phyloP scores from a whole-genome alignment of 2,329 filamentous ascomycete species.

The Pseudocercospora pini-densiflorae region DNA sequence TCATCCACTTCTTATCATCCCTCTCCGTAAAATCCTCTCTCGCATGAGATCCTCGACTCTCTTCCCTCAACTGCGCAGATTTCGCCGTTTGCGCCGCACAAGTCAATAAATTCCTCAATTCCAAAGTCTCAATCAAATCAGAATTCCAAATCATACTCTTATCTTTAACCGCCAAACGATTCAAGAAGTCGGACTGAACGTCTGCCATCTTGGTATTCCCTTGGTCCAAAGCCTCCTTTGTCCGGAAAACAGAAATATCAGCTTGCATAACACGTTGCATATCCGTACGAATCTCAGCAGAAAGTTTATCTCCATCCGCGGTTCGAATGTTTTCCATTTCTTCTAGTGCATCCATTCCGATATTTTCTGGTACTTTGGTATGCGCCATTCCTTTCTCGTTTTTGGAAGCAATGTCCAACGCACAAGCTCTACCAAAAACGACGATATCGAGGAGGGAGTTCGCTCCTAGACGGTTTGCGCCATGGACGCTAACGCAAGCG shows the following conservation, averaged over 20 bases:
- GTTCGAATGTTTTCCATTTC: constrained; percentile 45
- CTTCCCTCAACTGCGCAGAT: constrained; percentile 48
- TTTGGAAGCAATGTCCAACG: constrained; percentile 47
- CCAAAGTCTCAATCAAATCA: constrained; percentile 54
- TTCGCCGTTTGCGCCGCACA: constrained; percentile 54
- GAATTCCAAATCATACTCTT: constrained; percentile 55
- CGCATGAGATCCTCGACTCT: constrained; percentile 54
- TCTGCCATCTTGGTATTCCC: constrained; percentile 42
- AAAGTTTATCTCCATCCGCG: constrained; percentile 44
- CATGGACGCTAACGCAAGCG: constrained; percentile 56
- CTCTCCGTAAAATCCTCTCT: constrained; percentile 53
- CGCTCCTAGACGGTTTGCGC: constrained; percentile 54
- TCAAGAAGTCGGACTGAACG: constrained; percentile 44
- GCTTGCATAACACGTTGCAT: constrained; percentile 56
- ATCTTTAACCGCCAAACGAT: constrained; percentile 46
- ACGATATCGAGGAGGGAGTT: constrained; percentile 57
- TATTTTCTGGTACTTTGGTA: constrained; percentile 38
- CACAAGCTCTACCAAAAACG: constrained; percentile 55
- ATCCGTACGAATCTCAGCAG: constrained; percentile 44
- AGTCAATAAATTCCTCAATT: constrained; percentile 52
- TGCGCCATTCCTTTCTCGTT: constrained; percentile 46
- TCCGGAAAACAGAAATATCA: constrained; percentile 54
- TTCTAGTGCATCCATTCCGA: constrained; percentile 34
- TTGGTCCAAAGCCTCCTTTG: constrained; percentile 41
- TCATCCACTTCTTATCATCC: constrained; percentile 51